A percentile compares a stretch with the other conserved stretches of the same genome.
Conservation (phyloP, 805 yeast species). For the Candida jianshihensis region DNA sequence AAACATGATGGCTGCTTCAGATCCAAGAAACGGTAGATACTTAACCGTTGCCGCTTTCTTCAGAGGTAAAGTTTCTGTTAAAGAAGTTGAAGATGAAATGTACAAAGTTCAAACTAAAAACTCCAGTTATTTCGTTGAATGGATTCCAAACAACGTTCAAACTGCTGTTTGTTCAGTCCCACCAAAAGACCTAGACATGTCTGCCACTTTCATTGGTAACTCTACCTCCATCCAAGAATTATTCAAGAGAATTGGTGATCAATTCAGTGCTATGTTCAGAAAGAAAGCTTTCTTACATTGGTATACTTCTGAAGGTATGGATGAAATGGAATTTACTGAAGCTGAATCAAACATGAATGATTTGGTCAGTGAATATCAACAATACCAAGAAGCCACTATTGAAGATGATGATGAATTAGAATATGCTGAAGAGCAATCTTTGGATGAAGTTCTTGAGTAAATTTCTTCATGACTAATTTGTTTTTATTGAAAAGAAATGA, state of each 20-base stretch:
- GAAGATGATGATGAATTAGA: slow-evolving; percentile 57
- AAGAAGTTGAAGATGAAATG: slow-evolving; percentile 96
- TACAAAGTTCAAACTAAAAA: slow-evolving; percentile 90
- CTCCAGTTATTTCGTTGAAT: slow-evolving; percentile 94
- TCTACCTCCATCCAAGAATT: slow-evolving; percentile 98
- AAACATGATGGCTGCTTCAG: slow-evolving; percentile 99
- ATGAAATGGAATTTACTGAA: slow-evolving; percentile 97
- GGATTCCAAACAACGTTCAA: slow-evolving; percentile 99
- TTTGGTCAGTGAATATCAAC: slow-evolving; percentile 92
- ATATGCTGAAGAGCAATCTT: slow-evolving; percentile 24
- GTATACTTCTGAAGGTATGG: slow-evolving; percentile 99
- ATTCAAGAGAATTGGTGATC: slow-evolving; percentile 94
- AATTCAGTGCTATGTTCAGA: slow-evolving; percentile 96
- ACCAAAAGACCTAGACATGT: slow-evolving; percentile 83
- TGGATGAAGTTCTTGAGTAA: slow-evolving; percentile 25
- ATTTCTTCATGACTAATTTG: neutral
- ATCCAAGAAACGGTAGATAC: slow-evolving; percentile 93
- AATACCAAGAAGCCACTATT: slow-evolving; percentile 89
- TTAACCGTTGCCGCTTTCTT: slow-evolving; percentile 97
- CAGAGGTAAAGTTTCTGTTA: slow-evolving; percentile 97
- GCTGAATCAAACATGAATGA: slow-evolving; percentile 98
- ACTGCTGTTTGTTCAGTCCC: slow-evolving; percentile 97
- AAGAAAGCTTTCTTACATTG: slow-evolving; percentile 99
- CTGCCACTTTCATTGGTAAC: slow-evolving; percentile 92
- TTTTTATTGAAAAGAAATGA: too few species aligned